These are phyloP conservation scores for Trypanosoma cruzi DNA, from an alignment of 208 protist genomes.

Conservation along the genomic window DNA sequence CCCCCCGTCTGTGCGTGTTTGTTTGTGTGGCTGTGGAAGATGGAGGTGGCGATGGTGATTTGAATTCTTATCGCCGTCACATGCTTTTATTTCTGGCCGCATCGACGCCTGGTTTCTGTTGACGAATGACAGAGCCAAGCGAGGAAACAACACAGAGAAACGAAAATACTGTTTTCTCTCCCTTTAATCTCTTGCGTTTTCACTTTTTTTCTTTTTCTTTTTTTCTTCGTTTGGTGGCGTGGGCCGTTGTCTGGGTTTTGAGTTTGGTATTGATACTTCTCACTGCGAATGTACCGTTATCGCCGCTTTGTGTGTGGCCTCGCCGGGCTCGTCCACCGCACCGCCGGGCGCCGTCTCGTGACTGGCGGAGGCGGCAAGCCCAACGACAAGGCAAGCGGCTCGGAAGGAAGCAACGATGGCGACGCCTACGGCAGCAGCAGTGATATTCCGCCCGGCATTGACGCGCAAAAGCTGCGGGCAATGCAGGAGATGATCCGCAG, in stretches of 20 bases:
- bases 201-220: background rate
- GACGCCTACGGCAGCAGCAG: background rate
- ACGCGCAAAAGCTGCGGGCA: constrained; percentile 58
- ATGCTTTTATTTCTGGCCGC: background rate
- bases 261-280: background rate
- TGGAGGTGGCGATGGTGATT: background rate
- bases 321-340: background rate
- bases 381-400: background rate
- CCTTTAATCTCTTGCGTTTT: background rate
- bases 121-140: background rate
- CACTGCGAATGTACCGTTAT: constrained; percentile 22
- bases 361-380: constrained; percentile 4
- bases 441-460: constrained; percentile 53
- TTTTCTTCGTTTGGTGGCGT: background rate
- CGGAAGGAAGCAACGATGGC: background rate
- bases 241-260: constrained; percentile 1
- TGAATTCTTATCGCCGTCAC: background rate
- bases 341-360: constrained; percentile 8
- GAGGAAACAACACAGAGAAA: too few relatives aligned
- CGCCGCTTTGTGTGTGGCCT: constrained; percentile 7
- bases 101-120: background rate
- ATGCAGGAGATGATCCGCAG: constrained; percentile 81
- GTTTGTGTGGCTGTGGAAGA: background rate
- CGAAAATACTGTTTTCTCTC: background rate
- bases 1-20: background rate